A percentile compares a stretch with the other conserved stretches of the same genome.
Evolutionary conservation across 768 basidiomycete species (phyloP).

Genomic region (Pleurotus tuoliensis): DNA sequence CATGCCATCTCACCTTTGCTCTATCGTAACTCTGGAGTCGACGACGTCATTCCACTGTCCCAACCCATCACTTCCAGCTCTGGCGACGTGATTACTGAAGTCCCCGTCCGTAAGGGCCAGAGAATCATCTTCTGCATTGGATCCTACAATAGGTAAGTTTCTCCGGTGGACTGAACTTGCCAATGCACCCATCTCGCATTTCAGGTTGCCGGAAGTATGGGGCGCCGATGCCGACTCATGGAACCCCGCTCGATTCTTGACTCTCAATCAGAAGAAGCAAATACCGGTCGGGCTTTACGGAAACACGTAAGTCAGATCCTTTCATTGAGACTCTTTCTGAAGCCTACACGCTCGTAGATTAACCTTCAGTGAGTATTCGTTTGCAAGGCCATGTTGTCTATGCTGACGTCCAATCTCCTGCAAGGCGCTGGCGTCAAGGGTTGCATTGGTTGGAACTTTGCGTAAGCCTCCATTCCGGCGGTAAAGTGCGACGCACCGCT

Average conservation of each 20-base stretch:
- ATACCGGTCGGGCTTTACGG: slow-evolving; percentile 26
- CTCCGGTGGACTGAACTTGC: no score
- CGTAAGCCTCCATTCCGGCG: slow-evolving; percentile 14
- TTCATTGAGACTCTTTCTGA: not conserved
- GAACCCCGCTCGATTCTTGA: slow-evolving; percentile 38
- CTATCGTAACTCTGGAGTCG: slow-evolving; percentile 5
- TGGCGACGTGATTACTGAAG: slow-evolving; percentile 29
- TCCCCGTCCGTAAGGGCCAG: slow-evolving; percentile 38
- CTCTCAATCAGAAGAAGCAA: slow-evolving; percentile 19
- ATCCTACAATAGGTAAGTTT: slow-evolving; percentile 3
- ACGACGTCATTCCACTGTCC: slow-evolving; percentile 36
- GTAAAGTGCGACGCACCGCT: not conserved
- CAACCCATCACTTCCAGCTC: slow-evolving; percentile 33
- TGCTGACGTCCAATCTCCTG: no score
- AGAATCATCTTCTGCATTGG: slow-evolving; percentile 33
- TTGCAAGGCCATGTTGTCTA: not conserved
- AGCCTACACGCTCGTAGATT: slow-evolving; percentile 9
- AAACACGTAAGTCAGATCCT: slow-evolving; percentile 25
- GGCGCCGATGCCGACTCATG: slow-evolving; percentile 37
- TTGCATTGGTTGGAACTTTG: slow-evolving; percentile 26
- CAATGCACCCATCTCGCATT: not conserved
- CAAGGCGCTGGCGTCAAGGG: slow-evolving; percentile 18
- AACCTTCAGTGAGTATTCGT: slow-evolving; percentile 15
- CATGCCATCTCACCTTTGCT: slow-evolving; percentile 20
- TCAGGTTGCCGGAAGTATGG: slow-evolving; percentile 30